Conservation (phyloP, 345 rosid genomes). For the Limnanthes douglasii region DNA sequence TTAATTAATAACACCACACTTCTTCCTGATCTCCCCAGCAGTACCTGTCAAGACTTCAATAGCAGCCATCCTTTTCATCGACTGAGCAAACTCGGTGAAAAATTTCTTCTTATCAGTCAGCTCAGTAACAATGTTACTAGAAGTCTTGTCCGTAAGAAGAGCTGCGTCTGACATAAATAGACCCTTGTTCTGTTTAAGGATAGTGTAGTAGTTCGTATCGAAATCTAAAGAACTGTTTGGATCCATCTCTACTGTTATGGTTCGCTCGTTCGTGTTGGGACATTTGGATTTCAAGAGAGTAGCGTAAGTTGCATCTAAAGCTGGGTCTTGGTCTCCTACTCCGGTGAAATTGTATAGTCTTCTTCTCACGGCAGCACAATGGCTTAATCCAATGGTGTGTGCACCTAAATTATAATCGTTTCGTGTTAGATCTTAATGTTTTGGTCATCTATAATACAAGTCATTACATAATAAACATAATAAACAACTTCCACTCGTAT, state of each 20-base stretch:
- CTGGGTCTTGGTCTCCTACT: constrained; percentile 44
- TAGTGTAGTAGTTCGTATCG: constrained; percentile 29
- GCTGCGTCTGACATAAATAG: constrained; percentile 53
- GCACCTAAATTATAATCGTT: too few species aligned
- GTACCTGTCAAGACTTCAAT: constrained; percentile 23
- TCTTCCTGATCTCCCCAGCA: constrained; percentile 40
- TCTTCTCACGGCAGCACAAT: constrained; percentile 30
- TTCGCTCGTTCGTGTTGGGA: constrained; percentile 12
- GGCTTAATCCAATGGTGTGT: constrained; percentile 47
- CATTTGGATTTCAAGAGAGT: constrained; percentile 29
- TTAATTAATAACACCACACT: constrained; percentile 25
- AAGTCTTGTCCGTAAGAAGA: constrained; percentile 19
- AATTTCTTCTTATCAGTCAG: constrained; percentile 5
- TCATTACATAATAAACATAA: too few species aligned
- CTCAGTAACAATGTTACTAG: constrained; percentile 7
- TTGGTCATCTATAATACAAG: too few species aligned
- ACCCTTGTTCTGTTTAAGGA: constrained; percentile 26
- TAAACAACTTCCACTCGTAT: not conserved
- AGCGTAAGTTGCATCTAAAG: constrained; percentile 24
- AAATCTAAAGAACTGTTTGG: constrained; percentile 15
- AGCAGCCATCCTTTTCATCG: constrained; percentile 45
- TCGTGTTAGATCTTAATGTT: too few species aligned
- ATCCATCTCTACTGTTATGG: constrained; percentile 52
- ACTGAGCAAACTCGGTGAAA: constrained; percentile 36
- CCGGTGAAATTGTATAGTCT: constrained; percentile 66